These are phyloP conservation scores for Beauveria asiatica DNA, from an alignment of 2,329 filamentous ascomycete species.

Conservation along the genomic window DNA sequence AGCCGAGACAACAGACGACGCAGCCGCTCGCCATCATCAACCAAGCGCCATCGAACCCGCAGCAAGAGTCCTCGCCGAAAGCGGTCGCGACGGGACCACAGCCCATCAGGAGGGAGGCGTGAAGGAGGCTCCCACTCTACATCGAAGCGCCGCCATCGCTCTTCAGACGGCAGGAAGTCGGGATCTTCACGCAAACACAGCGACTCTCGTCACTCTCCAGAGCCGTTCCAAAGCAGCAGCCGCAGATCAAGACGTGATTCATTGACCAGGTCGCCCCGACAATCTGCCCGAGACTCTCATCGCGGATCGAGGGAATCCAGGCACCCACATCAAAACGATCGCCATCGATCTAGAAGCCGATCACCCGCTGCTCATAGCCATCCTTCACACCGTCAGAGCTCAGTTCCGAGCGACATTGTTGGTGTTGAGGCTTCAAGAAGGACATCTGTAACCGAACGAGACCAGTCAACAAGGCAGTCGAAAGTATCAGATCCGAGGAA, in stretches of 20 bases:
- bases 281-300: slow-evolving; percentile 19
- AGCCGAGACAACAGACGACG: slow-evolving; percentile 23
- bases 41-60: slow-evolving; percentile 34
- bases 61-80: slow-evolving; percentile 35
- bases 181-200: slow-evolving; percentile 22
- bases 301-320: slow-evolving; percentile 19
- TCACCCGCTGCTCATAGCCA: slow-evolving; percentile 17
- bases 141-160: slow-evolving; percentile 23
- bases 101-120: slow-evolving; percentile 31
- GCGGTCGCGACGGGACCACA: slow-evolving; percentile 28
- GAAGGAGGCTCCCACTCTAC: slow-evolving; percentile 30
- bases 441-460: slow-evolving; percentile 28
- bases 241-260: slow-evolving; percentile 17
- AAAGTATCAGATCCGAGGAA: slow-evolving; percentile 23
- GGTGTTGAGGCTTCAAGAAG: slow-evolving; percentile 30
- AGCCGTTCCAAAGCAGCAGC: slow-evolving; percentile 15
- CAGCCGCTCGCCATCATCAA: slow-evolving; percentile 28
- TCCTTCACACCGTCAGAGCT: slow-evolving; percentile 9
- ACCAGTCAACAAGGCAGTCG: slow-evolving; percentile 22
- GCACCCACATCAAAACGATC: slow-evolving; percentile 14
- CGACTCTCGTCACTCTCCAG: slow-evolving; percentile 22
- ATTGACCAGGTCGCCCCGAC: slow-evolving; percentile 19
- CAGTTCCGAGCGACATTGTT: slow-evolving; percentile 18
- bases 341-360: slow-evolving; percentile 18
- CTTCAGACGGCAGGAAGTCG: slow-evolving; percentile 24